These are phyloP conservation scores for Talaromyces trachyspermus DNA, from an alignment of 495 filamentous ascomycete genomes.

Conservation along the genomic window DNA sequence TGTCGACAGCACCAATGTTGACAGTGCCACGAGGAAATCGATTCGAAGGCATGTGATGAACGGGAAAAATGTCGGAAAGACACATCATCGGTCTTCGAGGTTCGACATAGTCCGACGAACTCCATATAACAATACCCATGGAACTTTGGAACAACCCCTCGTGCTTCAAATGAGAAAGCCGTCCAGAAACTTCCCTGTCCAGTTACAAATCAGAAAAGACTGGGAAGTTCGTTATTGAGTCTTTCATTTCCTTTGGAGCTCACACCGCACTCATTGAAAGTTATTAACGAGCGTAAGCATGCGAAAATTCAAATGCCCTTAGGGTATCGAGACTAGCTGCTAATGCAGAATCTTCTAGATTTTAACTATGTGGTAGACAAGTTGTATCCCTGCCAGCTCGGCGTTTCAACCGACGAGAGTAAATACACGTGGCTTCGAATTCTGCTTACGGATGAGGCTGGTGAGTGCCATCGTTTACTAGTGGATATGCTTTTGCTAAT, in stretches of 20 bases:
- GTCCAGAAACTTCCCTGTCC: neutral
- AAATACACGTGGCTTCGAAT: conserved; percentile 15
- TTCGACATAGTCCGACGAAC: neutral
- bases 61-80: conserved; percentile 22
- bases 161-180: neutral
- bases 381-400: conserved; percentile 15
- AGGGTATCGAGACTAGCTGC: neutral
- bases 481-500: neutral
- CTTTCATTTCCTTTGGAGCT: conserved; percentile 9
- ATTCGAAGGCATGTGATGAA: conserved; percentile 26
- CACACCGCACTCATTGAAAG: conserved; percentile 10
- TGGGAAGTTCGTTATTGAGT: conserved; percentile 9
- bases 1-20: conserved; percentile 12
- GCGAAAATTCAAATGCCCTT: neutral
- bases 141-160: neutral
- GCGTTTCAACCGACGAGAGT: conserved; percentile 16
- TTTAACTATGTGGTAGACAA: conserved; percentile 9
- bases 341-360: conserved; percentile 1
- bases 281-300: conserved; percentile 14
- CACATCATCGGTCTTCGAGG: conserved; percentile 16
- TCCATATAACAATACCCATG: neutral
- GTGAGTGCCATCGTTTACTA: conserved; percentile 7
- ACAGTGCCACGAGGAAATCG: conserved; percentile 11
- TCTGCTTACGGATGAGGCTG: conserved; percentile 15
- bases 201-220: neutral